Evolutionary conservation across 305 asterid genomes (phyloP).

Genomic region (Caryopteris hybrid): DNA sequence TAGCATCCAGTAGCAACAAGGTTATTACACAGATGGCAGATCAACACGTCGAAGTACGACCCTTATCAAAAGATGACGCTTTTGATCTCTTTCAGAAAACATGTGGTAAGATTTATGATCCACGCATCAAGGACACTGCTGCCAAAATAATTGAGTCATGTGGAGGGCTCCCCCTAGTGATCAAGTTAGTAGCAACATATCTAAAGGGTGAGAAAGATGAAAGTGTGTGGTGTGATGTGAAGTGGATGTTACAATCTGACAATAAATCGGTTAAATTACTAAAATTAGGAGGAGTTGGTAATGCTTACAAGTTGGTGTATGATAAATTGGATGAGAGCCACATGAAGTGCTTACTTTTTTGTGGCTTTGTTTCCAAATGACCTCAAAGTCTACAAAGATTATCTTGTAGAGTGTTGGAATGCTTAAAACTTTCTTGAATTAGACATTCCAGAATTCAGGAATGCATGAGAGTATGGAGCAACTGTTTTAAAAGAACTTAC

Average conservation of each 20-base stretch:
- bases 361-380: slow-evolving; percentile 18
- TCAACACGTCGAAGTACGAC: not conserved
- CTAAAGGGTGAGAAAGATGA: not conserved
- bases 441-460: not conserved
- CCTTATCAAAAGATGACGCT: not conserved
- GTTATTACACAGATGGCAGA: not conserved
- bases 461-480: slow-evolving; percentile 19
- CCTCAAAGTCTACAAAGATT: slow-evolving; percentile 1
- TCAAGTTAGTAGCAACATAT: slow-evolving; percentile 17
- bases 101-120: not conserved
- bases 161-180: slow-evolving; percentile 19
- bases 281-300: not conserved
- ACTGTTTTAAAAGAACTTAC: slow-evolving; percentile 13
- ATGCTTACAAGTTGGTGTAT: slow-evolving; percentile 19
- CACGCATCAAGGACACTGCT: not conserved
- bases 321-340: slow-evolving; percentile 6
- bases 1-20: not conserved
- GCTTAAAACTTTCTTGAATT: slow-evolving; percentile 12
- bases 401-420: slow-evolving; percentile 25
- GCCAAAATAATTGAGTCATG: slow-evolving; percentile 11
- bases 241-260: slow-evolving; percentile 3
- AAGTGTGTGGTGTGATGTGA: slow-evolving; percentile 1
- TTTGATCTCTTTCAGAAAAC: not conserved
- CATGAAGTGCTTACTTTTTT: slow-evolving; percentile 10
- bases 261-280: not conserved